A percentile compares a stretch with the other conserved stretches of the same genome.
Evolutionary conservation across 2,329 filamentous ascomycete species (phyloP).

Genomic region (Penicillium sp.): DNA sequence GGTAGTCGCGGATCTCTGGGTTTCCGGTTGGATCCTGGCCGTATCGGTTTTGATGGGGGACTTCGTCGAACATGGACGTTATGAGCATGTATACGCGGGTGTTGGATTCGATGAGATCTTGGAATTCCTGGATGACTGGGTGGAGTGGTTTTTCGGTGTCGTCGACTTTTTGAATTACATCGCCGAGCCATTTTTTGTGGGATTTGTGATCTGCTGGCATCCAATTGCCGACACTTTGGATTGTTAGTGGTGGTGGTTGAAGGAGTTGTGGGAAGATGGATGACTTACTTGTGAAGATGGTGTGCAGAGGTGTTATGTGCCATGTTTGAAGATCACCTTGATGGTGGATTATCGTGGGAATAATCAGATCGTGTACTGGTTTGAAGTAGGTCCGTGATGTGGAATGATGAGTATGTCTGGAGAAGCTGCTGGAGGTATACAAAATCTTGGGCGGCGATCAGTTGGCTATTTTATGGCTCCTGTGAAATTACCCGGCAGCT

Average conservation of each 20-base stretch:
- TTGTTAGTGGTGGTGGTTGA: neutral
- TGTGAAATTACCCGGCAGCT: no score
- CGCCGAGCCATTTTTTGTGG: slow-evolving; percentile 61
- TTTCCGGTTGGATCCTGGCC: slow-evolving; percentile 58
- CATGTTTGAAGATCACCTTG: no score
- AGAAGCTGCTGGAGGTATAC: no score
- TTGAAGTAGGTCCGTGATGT: no score
- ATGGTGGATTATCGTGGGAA: no score
- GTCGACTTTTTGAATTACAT: slow-evolving; percentile 55
- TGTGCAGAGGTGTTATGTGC: neutral
- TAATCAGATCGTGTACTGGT: no score
- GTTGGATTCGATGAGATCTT: slow-evolving; percentile 61
- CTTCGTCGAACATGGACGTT: slow-evolving; percentile 64
- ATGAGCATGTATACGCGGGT: slow-evolving; percentile 65
- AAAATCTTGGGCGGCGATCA: no score
- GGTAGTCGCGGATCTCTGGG: slow-evolving; percentile 61
- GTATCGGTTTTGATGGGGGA: slow-evolving; percentile 60
- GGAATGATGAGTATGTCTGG: no score
- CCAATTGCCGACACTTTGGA: slow-evolving; percentile 54
- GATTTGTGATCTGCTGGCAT: slow-evolving; percentile 60
- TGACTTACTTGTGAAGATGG: slow-evolving; percentile 19
- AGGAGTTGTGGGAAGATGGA: neutral
- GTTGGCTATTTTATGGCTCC: no score
- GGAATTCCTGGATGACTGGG: slow-evolving; percentile 62
- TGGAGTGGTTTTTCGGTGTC: slow-evolving; percentile 49